A percentile compares a stretch with the other conserved stretches of the same genome.
These are phyloP conservation scores for Aureobasidium zeae DNA, from an alignment of 2,329 filamentous ascomycete species.

Conservation along the genomic window DNA sequence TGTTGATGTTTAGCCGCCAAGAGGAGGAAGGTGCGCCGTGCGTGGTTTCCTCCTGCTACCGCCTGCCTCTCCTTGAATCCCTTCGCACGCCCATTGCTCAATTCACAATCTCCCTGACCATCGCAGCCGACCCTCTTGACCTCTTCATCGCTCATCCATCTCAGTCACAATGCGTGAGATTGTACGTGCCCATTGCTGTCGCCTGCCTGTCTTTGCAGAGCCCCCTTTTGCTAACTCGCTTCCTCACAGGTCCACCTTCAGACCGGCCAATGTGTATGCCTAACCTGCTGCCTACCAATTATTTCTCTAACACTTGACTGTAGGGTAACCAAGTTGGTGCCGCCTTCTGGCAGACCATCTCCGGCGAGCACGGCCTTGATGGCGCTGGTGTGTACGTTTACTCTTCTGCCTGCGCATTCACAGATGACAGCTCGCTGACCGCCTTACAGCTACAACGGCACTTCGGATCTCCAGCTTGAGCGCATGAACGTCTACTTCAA, in stretches of 20 bases:
- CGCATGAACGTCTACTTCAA: slow-evolving; percentile 99
- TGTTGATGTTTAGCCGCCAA: slow-evolving; percentile 13
- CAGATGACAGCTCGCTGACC: slow-evolving; percentile 22
- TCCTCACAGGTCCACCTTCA: slow-evolving; percentile 87
- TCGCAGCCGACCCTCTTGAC: slow-evolving; percentile 4
- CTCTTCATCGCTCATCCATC: slow-evolving; percentile 11
- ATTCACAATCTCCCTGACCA: slow-evolving; percentile 14
- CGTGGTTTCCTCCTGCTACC: slow-evolving; percentile 9
- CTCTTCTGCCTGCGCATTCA: not conserved
- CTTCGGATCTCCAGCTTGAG: slow-evolving; percentile 97
- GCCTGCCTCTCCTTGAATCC: slow-evolving; percentile 8
- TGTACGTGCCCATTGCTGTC: slow-evolving; percentile 42
- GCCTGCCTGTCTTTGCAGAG: slow-evolving; percentile 2
- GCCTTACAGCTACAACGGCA: slow-evolving; percentile 75
- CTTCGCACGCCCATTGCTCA: slow-evolving; percentile 10
- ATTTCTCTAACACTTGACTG: slow-evolving; percentile 8
- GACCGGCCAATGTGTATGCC: slow-evolving; percentile 96
- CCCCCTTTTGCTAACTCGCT: slow-evolving; percentile 44
- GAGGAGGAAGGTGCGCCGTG: slow-evolving; percentile 10
- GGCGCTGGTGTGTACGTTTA: slow-evolving; percentile 80
- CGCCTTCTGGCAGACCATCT: slow-evolving; percentile 77
- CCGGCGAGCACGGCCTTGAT: slow-evolving; percentile 82
- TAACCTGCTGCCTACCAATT: too few species aligned
- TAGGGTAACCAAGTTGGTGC: slow-evolving; percentile 99
- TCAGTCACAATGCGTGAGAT: slow-evolving; percentile 56